These are phyloP conservation scores for Tolypocladium inflatum DNA, from an alignment of 2,329 filamentous ascomycete species.

Conservation along the genomic window DNA sequence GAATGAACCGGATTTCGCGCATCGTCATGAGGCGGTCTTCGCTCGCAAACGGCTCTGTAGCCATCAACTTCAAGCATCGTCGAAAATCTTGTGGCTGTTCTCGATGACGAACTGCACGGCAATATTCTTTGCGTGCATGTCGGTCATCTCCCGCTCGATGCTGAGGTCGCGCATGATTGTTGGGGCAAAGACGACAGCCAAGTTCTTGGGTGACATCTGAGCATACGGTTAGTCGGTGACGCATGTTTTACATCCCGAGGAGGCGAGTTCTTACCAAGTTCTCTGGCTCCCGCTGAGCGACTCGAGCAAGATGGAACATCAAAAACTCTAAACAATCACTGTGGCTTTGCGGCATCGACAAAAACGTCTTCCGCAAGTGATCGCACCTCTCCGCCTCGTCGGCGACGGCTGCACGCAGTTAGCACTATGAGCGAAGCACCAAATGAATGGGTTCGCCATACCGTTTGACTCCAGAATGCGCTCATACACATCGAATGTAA, in stretches of 20 bases:
- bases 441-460: slow-evolving; percentile 30
- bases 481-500: slow-evolving; percentile 91
- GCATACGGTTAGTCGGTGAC: slow-evolving; percentile 10
- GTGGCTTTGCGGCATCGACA: slow-evolving; percentile 72
- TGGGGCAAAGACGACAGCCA: slow-evolving; percentile 94
- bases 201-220: slow-evolving; percentile 90
- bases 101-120: slow-evolving; percentile 91
- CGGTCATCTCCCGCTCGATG: slow-evolving; percentile 88
- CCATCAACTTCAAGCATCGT: slow-evolving; percentile 23
- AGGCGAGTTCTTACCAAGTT: slow-evolving; percentile 57
- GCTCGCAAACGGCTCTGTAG: neutral
- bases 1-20: neutral
- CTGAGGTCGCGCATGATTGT: slow-evolving; percentile 92
- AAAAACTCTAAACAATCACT: slow-evolving; percentile 87
- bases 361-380: slow-evolving; percentile 64
- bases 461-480: slow-evolving; percentile 71
- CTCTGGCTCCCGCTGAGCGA: slow-evolving; percentile 71
- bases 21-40: neutral
- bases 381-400: slow-evolving; percentile 59
- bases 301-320: slow-evolving; percentile 83
- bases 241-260: too few species aligned
- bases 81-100: slow-evolving; percentile 75
- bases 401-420: slow-evolving; percentile 42
- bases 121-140: slow-evolving; percentile 88
- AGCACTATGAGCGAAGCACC: neutral